Conservation (phyloP, 352 stramenopile species). For the Phytophthora rubi region DNA sequence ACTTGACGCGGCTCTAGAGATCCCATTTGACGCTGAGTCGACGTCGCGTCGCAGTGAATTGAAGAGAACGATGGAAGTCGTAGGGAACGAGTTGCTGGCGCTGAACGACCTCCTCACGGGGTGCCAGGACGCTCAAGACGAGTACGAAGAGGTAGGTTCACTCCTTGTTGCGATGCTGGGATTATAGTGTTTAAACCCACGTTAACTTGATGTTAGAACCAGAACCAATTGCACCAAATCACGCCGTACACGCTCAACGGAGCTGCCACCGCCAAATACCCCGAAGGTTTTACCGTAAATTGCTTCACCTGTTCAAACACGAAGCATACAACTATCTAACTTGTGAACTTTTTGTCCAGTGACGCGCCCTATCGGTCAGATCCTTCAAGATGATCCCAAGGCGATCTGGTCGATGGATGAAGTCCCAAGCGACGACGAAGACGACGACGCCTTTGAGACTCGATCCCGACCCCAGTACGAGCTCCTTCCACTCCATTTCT, state of each 20-base stretch:
- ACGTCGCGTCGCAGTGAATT: not conserved
- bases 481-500: not conserved
- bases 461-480: constrained; percentile 57
- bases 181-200: not conserved
- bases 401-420: constrained; percentile 80
- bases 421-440: constrained; percentile 78
- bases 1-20: constrained; percentile 9
- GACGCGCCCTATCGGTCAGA: constrained; percentile 75
- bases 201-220: not conserved
- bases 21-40: constrained; percentile 6
- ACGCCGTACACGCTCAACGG: constrained; percentile 37
- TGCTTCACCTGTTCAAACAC: not conserved
- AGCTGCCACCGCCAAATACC: constrained; percentile 12
- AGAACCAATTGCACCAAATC: constrained; percentile 28
- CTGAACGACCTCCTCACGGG: constrained; percentile 43
- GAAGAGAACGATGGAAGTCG: constrained; percentile 34
- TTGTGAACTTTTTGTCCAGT: constrained; percentile 28
- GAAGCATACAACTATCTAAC: not conserved
- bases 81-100: constrained; percentile 40
- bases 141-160: constrained; percentile 31
- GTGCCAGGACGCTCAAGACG: constrained; percentile 28
- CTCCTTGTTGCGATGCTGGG: not conserved
- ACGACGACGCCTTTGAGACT: constrained; percentile 68
- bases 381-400: constrained; percentile 60
- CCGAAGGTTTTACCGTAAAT: constrained; percentile 37